Base-by-base conservation (phyloP, 1,284 basidiomycete genomes). In the Bjerkandera adusta region DNA sequence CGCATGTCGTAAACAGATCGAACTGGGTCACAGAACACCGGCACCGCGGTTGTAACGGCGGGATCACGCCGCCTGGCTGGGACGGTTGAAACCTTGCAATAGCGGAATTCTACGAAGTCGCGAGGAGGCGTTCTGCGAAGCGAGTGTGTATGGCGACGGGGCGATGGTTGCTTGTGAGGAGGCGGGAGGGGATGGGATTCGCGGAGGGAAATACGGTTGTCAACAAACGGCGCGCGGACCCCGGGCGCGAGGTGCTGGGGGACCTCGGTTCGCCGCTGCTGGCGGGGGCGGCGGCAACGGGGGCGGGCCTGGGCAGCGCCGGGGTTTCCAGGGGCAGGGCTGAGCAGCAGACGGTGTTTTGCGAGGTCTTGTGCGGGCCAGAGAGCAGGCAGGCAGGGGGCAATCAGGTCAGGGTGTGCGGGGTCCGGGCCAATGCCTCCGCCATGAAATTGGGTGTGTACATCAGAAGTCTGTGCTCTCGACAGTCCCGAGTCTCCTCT, bases 401-500 rank as follows among this genome's bases (percentile, higher is more conserved):
- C 25, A 25, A 27, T 26, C 13, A 41, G 35, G 20, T n/a, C 11
- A 34, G 16, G 26, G 39, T 48, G 34, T 1, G 25, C 39, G 46
- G 40, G 46, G 46, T 48, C 46, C 39, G 24, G 18, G 46, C 39
- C 24, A 48, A 43, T 48, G 34, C 37, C 33, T 43, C 47, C 39
- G 42, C 41, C 25, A 36, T 43, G 50, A 45, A 51, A 51, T 47
- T 51, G 36, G 44, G 45, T 43, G 40, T 21, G 37, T 18, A 34
- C 29, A 50, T 50, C 48, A 50, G 45, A 41, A 37, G 40, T 43
- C 33, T 43, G 47, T 39, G 45, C 37, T 25, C 34, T n/a, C 36
- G 47, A 48, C 39, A 36, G 39, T 40, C 39, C 39, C 36, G 49
- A 50, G 32, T 42, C 49, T 47, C 45, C 45, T 51, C 49, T 50